These are phyloP conservation scores for Saturnispora mendoncae DNA, from an alignment of 805 yeast genomes.

Conservation along the genomic window DNA sequence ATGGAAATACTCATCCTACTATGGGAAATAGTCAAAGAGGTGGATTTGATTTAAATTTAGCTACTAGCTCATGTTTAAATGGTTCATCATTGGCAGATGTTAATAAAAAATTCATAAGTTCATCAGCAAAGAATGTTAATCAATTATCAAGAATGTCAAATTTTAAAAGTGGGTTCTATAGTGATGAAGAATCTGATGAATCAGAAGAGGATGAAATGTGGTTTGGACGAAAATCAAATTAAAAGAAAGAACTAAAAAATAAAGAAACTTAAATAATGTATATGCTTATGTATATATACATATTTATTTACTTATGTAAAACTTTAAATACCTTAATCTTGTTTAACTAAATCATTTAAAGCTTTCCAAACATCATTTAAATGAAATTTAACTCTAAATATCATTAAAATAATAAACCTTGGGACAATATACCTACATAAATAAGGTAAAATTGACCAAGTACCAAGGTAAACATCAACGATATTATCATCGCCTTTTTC, in stretches of 20 bases:
- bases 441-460: slow-evolving; percentile 18
- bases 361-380: slow-evolving; percentile 28
- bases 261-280: not conserved
- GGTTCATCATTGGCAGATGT: slow-evolving; percentile 7
- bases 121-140: slow-evolving; percentile 1
- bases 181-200: slow-evolving; percentile 5
- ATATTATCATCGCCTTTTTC: slow-evolving; percentile 27
- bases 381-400: slow-evolving; percentile 27
- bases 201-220: slow-evolving; percentile 8
- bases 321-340: slow-evolving; percentile 1
- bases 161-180: not conserved
- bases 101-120: slow-evolving; percentile 2
- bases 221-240: slow-evolving; percentile 2
- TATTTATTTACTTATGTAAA: not conserved
- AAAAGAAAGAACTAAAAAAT: not conserved
- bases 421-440: slow-evolving; percentile 24
- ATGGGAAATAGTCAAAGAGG: no score
- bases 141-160: slow-evolving; percentile 4
- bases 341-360: slow-evolving; percentile 16
- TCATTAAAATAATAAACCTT: slow-evolving; percentile 20
- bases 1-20: no score
- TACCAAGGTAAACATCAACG: slow-evolving; percentile 54
- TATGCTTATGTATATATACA: no score
- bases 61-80: slow-evolving; percentile 5
- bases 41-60: slow-evolving; percentile 6